These are phyloP conservation scores for Amaranthus palmeri DNA, from an alignment of 148 eudicot genomes.

Conservation along the genomic window DNA sequence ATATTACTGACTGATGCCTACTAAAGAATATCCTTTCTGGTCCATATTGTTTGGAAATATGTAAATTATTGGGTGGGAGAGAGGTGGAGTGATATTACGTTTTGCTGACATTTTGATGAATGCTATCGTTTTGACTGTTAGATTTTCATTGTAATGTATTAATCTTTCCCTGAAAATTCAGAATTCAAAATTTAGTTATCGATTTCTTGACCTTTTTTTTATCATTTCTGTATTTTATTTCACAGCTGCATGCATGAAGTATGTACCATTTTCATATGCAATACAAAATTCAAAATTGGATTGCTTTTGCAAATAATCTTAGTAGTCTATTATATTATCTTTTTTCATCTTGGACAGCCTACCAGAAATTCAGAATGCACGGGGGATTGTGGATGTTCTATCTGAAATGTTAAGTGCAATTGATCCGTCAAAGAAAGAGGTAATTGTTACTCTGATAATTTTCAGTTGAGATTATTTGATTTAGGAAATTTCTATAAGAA, in stretches of 20 bases:
- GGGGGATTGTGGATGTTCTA: conserved; percentile 85
- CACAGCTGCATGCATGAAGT: neutral
- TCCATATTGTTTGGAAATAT: conserved; percentile 3
- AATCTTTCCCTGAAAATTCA: neutral
- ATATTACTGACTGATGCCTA: neutral
- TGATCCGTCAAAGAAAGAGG: conserved; percentile 82
- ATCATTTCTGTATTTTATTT: neutral
- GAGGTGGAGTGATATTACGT: neutral
- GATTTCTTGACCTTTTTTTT: neutral
- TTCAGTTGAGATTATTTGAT: neutral
- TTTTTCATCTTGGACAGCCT: conserved; percentile 38
- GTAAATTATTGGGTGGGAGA: neutral
- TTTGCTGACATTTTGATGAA: neutral
- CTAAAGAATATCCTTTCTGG: neutral
- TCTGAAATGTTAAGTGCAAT: conserved; percentile 85
- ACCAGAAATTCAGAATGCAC: conserved; percentile 83
- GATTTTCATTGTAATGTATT: neutral
- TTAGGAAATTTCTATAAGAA: neutral
- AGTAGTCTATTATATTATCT: neutral
- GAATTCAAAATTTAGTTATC: neutral
- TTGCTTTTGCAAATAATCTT: neutral
- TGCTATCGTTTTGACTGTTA: too few species aligned
- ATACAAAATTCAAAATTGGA: neutral
- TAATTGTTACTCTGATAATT: conserved; percentile 18
- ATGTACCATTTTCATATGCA: neutral